Percentiles rank a stretch among this genome's conserved stretches.
Evolutionary conservation across 768 basidiomycete species (phyloP).

Genomic region (Coprinopsis strossmayeri): DNA sequence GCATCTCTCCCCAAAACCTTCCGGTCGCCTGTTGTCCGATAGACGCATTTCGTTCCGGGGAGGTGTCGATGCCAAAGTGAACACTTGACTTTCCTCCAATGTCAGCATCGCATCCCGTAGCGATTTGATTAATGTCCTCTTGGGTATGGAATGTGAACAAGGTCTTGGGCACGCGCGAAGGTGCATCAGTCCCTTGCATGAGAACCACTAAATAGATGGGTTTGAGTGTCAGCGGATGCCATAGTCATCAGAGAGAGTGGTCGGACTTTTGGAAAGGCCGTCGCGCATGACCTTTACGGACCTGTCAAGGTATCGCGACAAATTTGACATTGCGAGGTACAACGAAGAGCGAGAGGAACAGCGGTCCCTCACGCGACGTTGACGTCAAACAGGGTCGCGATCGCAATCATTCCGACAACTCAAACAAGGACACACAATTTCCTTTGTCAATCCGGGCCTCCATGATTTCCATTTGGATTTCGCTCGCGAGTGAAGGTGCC

Average conservation of each 20-base stretch:
- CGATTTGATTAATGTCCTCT: constrained; percentile 56
- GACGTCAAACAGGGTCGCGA: constrained; percentile 18
- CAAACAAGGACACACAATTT: no score
- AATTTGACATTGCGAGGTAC: constrained; percentile 23
- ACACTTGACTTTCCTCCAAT: constrained; percentile 80
- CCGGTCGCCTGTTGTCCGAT: constrained; percentile 49
- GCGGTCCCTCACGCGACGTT: constrained; percentile 4
- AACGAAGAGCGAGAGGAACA: background rate
- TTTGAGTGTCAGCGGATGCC: background rate
- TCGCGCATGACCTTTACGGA: constrained; percentile 30
- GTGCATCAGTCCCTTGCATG: constrained; percentile 72
- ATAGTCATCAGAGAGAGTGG: background rate
- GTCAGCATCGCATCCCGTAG: constrained; percentile 81
- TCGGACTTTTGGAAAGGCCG: constrained; percentile 28
- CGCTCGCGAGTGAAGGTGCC: no score
- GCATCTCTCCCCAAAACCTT: constrained; percentile 79
- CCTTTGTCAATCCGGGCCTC: no score
- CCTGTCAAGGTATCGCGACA: constrained; percentile 32
- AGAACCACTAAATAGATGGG: constrained; percentile 44
- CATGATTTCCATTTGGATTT: no score
- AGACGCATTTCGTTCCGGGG: constrained; percentile 35
- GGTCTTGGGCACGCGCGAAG: constrained; percentile 52
- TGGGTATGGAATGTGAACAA: constrained; percentile 60
- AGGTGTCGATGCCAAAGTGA: constrained; percentile 63
- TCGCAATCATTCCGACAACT: no score